These are phyloP conservation scores for Salvia splendens DNA, from an alignment of 257 asterid genomes.

Conservation along the genomic window DNA sequence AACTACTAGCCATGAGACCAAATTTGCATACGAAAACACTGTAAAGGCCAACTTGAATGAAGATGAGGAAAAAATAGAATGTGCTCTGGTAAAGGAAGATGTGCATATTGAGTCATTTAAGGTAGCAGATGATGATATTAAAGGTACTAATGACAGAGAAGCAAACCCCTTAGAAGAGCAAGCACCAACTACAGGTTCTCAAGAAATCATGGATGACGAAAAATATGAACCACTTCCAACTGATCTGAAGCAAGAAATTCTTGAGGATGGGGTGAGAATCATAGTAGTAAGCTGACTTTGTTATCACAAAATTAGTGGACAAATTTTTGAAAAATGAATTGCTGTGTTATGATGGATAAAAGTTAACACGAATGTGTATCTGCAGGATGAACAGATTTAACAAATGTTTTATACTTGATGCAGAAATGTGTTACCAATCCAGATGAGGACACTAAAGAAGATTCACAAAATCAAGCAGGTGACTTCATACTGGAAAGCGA, in stretches of 20 bases:
- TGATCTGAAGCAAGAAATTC: constrained; percentile 25
- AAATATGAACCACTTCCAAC: constrained; percentile 21
- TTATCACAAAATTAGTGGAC: not conserved
- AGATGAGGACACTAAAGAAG: constrained; percentile 12
- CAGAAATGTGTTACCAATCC: constrained; percentile 26
- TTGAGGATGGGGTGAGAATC: constrained; percentile 26
- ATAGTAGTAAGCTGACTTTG: not conserved
- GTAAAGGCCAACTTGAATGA: too few relatives aligned
- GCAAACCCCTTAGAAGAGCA: constrained; percentile 22
- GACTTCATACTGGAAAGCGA: constrained; percentile 18
- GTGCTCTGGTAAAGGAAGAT: constrained; percentile 28
- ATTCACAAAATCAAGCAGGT: constrained; percentile 9
- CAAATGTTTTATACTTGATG: constrained; percentile 16
- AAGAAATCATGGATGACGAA: constrained; percentile 16
- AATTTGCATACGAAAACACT: too few relatives aligned
- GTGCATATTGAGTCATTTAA: constrained; percentile 28
- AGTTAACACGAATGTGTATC: not conserved
- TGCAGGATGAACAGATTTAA: constrained; percentile 6
- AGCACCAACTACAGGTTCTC: constrained; percentile 12
- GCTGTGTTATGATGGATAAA: constrained; percentile 11
- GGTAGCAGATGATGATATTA: constrained; percentile 18
- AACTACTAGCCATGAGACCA: too few relatives aligned
- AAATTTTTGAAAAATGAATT: constrained; percentile 3
- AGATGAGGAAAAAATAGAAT: not conserved
- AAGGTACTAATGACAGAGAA: constrained; percentile 24